These are phyloP conservation scores for Chenopodium quinoa DNA, from an alignment of 148 eudicot species.

Conservation along the genomic window DNA sequence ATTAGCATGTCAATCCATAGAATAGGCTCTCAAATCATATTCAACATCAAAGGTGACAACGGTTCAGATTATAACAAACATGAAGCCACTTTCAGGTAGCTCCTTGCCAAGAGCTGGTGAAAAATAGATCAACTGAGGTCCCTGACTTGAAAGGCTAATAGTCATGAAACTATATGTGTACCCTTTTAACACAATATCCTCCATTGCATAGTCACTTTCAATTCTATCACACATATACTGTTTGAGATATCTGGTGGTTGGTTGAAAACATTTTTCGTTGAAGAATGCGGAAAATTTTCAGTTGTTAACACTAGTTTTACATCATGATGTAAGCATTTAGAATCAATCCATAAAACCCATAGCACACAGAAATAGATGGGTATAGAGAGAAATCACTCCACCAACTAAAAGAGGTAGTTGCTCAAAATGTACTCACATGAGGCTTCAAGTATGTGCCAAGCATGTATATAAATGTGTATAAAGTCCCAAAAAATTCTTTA, in stretches of 20 bases:
- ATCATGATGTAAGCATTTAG: not conserved
- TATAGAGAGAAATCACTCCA: not conserved
- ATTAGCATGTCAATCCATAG: not conserved
- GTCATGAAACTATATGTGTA: too few relatives aligned
- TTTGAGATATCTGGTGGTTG: not conserved
- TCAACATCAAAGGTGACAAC: not conserved
- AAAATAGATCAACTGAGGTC: not conserved
- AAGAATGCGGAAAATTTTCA: not conserved
- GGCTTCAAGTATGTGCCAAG: slow-evolving; percentile 91
- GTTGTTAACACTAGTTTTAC: not conserved
- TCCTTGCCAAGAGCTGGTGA: not conserved
- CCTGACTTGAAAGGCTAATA: not conserved
- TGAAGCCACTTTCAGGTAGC: not conserved
- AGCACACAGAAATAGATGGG: not conserved
- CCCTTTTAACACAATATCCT: not conserved
- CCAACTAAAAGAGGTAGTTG: not conserved
- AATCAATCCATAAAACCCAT: not conserved
- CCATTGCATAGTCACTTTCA: not conserved
- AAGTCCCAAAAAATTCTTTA: slow-evolving; percentile 62
- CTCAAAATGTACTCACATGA: slow-evolving; percentile 59
- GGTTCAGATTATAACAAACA: not conserved
- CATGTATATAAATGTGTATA: slow-evolving; percentile 67
- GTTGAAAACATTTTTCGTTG: not conserved
- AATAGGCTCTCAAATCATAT: not conserved
- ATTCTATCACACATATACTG: not conserved